Percentiles rank a stretch among this genome's conserved stretches.
Conservation (phyloP, 192 early-diverging fungal genomes). For the Coemansia sp. region DNA sequence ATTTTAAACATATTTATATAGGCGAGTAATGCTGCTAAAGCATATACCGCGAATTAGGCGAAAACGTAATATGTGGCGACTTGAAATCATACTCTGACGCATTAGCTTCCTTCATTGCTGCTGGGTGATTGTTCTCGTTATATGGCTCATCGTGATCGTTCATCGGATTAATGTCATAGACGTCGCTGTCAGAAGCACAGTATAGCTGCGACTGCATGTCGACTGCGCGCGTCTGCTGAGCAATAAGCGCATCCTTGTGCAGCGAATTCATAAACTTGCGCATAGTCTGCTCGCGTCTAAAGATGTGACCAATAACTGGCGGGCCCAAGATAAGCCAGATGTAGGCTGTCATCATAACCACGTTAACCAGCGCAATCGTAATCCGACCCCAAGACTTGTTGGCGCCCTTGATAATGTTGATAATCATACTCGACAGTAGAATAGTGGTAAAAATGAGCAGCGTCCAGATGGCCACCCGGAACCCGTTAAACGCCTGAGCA, state of each 20-base stretch:
- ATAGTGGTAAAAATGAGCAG: slow-evolving; percentile 27
- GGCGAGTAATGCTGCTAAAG: background rate
- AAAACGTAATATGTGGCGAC: slow-evolving; percentile 10
- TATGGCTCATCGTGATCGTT: slow-evolving; percentile 17
- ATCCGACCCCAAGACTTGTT: slow-evolving; percentile 43
- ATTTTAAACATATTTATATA: background rate
- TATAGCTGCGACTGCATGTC: slow-evolving; percentile 29
- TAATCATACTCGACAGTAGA: slow-evolving; percentile 32
- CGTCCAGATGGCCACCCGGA: slow-evolving; percentile 43
- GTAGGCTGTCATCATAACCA: slow-evolving; percentile 36
- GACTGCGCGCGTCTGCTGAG: slow-evolving; percentile 34
- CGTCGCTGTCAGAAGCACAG: slow-evolving; percentile 21
- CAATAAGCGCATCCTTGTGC: slow-evolving; percentile 43
- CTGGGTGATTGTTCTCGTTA: slow-evolving; percentile 7
- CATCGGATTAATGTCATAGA: slow-evolving; percentile 17
- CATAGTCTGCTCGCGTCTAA: slow-evolving; percentile 47
- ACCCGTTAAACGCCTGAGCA: slow-evolving; percentile 43
- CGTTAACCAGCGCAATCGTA: slow-evolving; percentile 28
- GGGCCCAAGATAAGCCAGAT: slow-evolving; percentile 42
- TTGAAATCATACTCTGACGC: slow-evolving; percentile 13
- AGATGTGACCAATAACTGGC: slow-evolving; percentile 39
- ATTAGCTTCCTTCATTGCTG: slow-evolving; percentile 4
- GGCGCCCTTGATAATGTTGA: slow-evolving; percentile 44
- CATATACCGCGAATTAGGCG: background rate
- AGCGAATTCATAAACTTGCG: slow-evolving; percentile 45